These are phyloP conservation scores for Arctium minus DNA, from an alignment of 129 eudicot species.

Conservation along the genomic window DNA sequence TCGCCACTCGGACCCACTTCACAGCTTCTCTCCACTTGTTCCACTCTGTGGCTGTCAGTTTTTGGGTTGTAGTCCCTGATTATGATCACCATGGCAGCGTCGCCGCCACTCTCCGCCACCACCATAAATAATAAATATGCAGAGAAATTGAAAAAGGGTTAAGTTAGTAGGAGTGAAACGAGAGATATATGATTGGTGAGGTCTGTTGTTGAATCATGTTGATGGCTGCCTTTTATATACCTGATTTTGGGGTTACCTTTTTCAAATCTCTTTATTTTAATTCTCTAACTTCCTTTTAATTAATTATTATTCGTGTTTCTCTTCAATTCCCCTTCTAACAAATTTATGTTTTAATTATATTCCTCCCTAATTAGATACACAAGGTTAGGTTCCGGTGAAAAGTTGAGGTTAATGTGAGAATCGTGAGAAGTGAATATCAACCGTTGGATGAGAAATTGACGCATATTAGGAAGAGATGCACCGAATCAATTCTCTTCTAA, in stretches of 20 bases:
- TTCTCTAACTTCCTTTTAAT: not conserved
- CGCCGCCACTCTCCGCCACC: conserved; percentile 27
- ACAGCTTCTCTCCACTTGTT: conserved; percentile 77
- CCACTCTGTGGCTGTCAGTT: conserved; percentile 54
- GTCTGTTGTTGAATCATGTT: not conserved
- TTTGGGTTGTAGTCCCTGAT: conserved; percentile 59
- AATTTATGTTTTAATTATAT: not conserved
- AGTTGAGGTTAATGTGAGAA: no score
- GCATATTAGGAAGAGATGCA: no score
- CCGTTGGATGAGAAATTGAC: no score
- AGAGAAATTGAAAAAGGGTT: not conserved
- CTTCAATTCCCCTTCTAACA: not conserved
- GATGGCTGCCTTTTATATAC: not conserved
- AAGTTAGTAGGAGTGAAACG: not conserved
- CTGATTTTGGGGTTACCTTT: not conserved
- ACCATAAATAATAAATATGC: conserved; percentile 12
- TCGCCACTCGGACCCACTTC: conserved; percentile 87
- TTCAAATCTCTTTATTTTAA: not conserved
- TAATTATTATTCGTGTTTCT: not conserved
- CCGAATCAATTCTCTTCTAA: no score
- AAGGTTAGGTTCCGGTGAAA: no score
- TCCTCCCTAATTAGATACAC: no score
- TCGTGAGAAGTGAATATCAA: no score
- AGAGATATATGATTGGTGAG: not conserved
- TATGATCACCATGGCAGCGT: conserved; percentile 25